Conservation (phyloP, 2,329 filamentous ascomycete genomes). For the Cytospora piceae region DNA sequence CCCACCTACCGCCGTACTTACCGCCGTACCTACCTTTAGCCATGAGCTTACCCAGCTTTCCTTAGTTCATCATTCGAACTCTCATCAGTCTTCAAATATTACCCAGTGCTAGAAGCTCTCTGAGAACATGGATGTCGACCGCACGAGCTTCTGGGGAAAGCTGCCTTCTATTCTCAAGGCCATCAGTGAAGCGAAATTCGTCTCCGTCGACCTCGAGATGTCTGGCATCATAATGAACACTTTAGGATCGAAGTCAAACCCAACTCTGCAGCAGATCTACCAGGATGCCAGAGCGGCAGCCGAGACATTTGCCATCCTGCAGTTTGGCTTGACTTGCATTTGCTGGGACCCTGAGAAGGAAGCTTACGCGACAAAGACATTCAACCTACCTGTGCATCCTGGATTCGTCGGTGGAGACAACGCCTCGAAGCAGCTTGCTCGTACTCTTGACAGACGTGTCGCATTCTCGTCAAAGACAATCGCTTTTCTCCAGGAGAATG, state of each 20-base stretch:
- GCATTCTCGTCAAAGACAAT: conserved; percentile 37
- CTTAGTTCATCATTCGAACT: background rate
- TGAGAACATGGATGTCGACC: conserved; percentile 37
- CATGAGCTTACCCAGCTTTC: background rate
- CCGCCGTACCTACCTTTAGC: too few species aligned
- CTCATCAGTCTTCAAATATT: background rate
- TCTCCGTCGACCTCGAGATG: conserved; percentile 46
- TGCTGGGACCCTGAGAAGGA: conserved; percentile 27
- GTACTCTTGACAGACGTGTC: conserved; percentile 36
- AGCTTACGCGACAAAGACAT: conserved; percentile 36
- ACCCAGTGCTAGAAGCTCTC: background rate
- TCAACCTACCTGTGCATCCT: conserved; percentile 40
- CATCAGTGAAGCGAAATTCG: conserved; percentile 38
- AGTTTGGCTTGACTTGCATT: conserved; percentile 44
- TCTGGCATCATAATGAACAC: conserved; percentile 37
- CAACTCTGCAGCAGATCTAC: conserved; percentile 36
- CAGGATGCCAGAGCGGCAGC: conserved; percentile 37
- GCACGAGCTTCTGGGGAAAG: conserved; percentile 36
- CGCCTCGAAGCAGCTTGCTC: conserved; percentile 31
- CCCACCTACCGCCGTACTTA: background rate
- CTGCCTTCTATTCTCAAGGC: conserved; percentile 39
- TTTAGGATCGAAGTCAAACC: background rate
- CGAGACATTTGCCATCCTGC: conserved; percentile 39
- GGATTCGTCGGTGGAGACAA: conserved; percentile 32
- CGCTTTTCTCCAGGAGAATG: conserved; percentile 37